Conservation (phyloP, 352 stramenopile species). For the Phytophthora ohioensis region DNA sequence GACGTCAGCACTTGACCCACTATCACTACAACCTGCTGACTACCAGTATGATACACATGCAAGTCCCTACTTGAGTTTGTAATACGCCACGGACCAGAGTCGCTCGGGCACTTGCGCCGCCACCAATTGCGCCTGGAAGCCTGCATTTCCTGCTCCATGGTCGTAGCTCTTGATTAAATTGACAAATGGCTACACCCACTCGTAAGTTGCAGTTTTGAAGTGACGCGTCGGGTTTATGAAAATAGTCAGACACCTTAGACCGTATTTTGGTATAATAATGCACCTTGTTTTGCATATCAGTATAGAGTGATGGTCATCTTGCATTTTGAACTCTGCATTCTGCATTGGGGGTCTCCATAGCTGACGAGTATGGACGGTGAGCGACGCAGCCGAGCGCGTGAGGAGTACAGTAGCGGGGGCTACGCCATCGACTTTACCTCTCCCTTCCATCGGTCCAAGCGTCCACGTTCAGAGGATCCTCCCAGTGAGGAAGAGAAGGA, state of each 20-base stretch:
- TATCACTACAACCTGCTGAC: not conserved
- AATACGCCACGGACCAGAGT: constrained; percentile 55
- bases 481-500: constrained; percentile 31
- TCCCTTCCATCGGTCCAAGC: constrained; percentile 32
- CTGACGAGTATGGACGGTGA: constrained; percentile 24
- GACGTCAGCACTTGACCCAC: constrained; percentile 15
- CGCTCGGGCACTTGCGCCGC: constrained; percentile 47
- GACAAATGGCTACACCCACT: constrained; percentile 2
- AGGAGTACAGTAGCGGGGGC: constrained; percentile 9
- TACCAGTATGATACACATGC: not conserved
- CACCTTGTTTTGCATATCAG: not conserved
- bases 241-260: too few relatives aligned
- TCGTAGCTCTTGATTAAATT: not conserved
- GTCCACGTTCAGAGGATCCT: constrained; percentile 22
- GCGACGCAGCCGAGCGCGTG: constrained; percentile 22
- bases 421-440: constrained; percentile 38
- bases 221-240: too few relatives aligned
- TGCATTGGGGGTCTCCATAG: too few relatives aligned
- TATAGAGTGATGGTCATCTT: constrained; percentile 28
- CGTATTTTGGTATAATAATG: too few relatives aligned
- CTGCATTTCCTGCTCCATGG: constrained; percentile 53
- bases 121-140: constrained; percentile 51
- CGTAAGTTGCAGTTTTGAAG: too few relatives aligned
- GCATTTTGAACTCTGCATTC: constrained; percentile 18
- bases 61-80: constrained; percentile 57